Base-by-base conservation (phyloP, 2,329 filamentous ascomycete species). In the Beauveria caledonica region DNA sequence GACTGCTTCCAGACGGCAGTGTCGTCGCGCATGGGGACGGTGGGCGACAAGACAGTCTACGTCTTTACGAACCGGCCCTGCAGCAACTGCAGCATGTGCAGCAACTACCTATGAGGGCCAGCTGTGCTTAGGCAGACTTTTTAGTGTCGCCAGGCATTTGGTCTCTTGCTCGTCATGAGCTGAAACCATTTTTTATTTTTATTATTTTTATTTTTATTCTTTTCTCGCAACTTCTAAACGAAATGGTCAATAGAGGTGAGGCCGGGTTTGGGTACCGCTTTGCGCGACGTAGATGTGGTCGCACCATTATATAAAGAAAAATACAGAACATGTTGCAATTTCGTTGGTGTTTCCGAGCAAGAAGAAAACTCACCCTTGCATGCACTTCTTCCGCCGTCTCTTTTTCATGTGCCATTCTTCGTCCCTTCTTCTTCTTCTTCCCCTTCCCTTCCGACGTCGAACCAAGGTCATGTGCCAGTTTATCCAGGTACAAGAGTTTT, bases 401-500 rank as follows among this genome's bases (percentile, higher is more conserved):
- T n/a, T 15, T 21, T n/a, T 21, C 21, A 15, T 5, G 23, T 9
- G n/a, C 17, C 46, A n/a, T 29, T 15, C 46, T 25, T 49, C 46
- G 9, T n/a, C 23, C 15, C 23, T 8, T 49, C 46, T 17, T n/a
- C 23, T 46, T 29, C n/a, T 50, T n/a, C 17, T 25, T 6, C 13
- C 21, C n/a, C 9, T 25, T 42, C 9, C 9, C 42, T 10, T 10
- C 45, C 45, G 23, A n/a, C 36, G 39, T n/a, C 36, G 11, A 42
- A 8, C 33, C 50, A 33, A 15, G 33, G 19, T 21, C 44, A 58
- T 58, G 55, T 58, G 55, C 55, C 44, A 58, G 55, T 58, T 58
- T 23, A 58, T 49, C 55, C 55, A 49, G 15, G 55, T 58, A 7
- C 55, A 50, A 21, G 55, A 58, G 19, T 49, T 58, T 17, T 58